These are phyloP conservation scores for Sclerotinia minor DNA, from an alignment of 2,329 filamentous ascomycete genomes.

Conservation along the genomic window DNA sequence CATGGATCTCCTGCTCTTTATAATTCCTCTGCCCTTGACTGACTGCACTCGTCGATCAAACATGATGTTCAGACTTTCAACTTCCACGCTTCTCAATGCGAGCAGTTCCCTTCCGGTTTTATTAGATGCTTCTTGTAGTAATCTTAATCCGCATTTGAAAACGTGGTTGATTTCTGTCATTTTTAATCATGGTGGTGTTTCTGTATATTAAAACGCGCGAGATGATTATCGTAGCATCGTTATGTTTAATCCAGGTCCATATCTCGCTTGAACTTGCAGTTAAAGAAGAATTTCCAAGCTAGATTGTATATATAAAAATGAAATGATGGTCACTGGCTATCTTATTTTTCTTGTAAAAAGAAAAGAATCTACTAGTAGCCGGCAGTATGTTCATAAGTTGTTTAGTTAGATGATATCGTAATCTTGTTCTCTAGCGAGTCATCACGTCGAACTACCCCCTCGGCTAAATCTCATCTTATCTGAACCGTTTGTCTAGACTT, in stretches of 20 bases:
- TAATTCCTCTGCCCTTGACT: not conserved
- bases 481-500: no score
- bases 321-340: not conserved
- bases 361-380: not conserved
- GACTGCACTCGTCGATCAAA: not conserved
- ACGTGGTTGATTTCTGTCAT: not conserved
- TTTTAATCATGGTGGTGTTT: not conserved
- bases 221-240: not conserved
- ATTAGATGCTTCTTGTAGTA: not conserved
- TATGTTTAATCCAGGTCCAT: not conserved
- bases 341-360: no score
- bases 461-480: not conserved
- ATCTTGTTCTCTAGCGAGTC: accelerated
- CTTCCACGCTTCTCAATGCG: not conserved
- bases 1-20: not conserved
- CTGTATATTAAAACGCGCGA: not conserved
- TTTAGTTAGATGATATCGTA: not conserved
- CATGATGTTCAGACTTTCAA: not conserved
- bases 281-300: not conserved
- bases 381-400: not conserved
- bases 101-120: not conserved
- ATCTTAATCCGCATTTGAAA: not conserved
- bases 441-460: not conserved
- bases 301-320: not conserved
- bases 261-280: not conserved